These are phyloP conservation scores for Naegleria lovaniensis DNA, from an alignment of 208 protist species.

Conservation along the genomic window DNA sequence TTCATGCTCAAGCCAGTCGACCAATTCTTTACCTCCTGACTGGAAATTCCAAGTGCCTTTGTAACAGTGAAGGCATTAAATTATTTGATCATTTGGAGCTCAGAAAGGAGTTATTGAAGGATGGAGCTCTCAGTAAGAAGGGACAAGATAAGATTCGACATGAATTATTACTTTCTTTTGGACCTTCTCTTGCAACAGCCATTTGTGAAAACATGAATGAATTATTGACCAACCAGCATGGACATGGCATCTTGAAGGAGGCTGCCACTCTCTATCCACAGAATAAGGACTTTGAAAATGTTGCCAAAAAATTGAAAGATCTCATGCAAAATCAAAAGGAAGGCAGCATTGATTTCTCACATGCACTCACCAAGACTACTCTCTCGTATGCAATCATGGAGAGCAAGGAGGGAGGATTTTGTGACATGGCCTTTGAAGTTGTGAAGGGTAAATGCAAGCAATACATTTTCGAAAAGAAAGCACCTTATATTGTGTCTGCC, in stretches of 20 bases:
- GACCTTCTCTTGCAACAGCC: neutral
- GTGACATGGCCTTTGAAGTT: neutral
- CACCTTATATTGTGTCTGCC: neutral
- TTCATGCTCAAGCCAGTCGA: neutral
- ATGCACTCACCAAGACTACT: neutral
- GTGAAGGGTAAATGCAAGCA: neutral
- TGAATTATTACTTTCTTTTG: neutral
- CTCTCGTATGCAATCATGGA: neutral
- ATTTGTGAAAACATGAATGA: neutral
- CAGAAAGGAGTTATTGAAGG: neutral
- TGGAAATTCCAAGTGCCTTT: neutral
- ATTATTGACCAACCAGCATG: neutral
- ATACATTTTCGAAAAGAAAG: neutral
- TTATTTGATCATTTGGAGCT: neutral
- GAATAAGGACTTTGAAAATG: neutral
- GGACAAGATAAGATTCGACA: neutral
- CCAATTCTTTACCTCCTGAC: neutral
- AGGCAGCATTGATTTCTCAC: neutral
- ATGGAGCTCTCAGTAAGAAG: neutral
- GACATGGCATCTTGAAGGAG: neutral
- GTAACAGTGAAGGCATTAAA: neutral
- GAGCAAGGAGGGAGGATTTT: neutral
- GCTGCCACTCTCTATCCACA: neutral
- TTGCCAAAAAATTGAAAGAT: neutral
- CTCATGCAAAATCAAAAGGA: neutral